phyloP scores from a whole-genome alignment of 164 flowering plant genomes.

The Kingdonia uniflora region DNA sequence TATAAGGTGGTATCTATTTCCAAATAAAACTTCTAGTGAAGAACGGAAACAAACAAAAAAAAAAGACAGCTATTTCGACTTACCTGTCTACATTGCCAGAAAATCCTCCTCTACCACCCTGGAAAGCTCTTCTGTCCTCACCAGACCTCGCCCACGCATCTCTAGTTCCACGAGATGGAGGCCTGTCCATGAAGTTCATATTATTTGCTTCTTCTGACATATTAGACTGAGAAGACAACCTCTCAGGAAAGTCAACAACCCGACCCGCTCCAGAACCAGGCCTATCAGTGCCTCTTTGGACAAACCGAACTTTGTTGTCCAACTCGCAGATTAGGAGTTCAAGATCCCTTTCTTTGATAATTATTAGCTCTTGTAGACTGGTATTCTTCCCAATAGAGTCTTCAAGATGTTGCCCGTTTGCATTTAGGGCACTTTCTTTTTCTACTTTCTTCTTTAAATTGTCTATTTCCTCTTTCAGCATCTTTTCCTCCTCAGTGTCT shows the following conservation, averaged over 20 bases:
- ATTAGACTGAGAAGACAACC: slow-evolving; percentile 53
- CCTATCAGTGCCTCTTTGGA: slow-evolving; percentile 45
- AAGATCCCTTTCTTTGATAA: slow-evolving; percentile 42
- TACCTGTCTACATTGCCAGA: slow-evolving; percentile 54
- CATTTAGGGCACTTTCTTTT: slow-evolving; percentile 18
- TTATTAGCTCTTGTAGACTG: slow-evolving; percentile 22
- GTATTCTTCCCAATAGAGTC: slow-evolving; percentile 26
- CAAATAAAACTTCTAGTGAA: no score
- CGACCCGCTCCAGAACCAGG: slow-evolving; percentile 68
- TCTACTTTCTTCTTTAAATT: slow-evolving; percentile 36
- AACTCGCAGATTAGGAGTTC: slow-evolving; percentile 39
- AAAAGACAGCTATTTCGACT: neutral
- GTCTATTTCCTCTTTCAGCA: slow-evolving; percentile 59
- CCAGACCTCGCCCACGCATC: slow-evolving; percentile 53
- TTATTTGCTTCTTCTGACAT: slow-evolving; percentile 40
- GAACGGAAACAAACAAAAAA: neutral
- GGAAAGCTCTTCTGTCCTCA: slow-evolving; percentile 52
- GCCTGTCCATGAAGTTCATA: slow-evolving; percentile 41
- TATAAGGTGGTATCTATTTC: no score
- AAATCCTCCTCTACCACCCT: slow-evolving; percentile 47
- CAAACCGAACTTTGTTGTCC: slow-evolving; percentile 50
- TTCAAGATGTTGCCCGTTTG: slow-evolving; percentile 12
- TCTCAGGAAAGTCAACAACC: slow-evolving; percentile 29
- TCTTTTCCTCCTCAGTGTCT: slow-evolving; percentile 65
- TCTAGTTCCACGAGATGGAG: slow-evolving; percentile 52